Conservation (phyloP, 2,329 filamentous ascomycete species). For the Verticillium zaregamsianum region DNA sequence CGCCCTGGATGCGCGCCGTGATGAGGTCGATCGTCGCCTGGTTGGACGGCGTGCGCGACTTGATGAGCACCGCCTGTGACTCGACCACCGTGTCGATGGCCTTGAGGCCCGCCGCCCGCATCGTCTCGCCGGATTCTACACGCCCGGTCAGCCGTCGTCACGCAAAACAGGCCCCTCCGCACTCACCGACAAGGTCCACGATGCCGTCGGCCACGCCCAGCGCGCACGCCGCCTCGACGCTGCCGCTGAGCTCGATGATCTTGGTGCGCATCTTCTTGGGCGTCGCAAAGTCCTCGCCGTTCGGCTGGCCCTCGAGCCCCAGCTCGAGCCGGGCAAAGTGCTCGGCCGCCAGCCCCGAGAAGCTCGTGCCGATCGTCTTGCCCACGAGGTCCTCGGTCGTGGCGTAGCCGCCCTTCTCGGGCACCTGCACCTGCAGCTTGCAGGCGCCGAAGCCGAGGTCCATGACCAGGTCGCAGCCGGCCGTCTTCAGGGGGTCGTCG, state of each 20-base stretch:
- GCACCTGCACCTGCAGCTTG: slow-evolving; percentile 95
- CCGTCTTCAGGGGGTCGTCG: slow-evolving; percentile 40
- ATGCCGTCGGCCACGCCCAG: slow-evolving; percentile 95
- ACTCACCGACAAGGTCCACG: slow-evolving; percentile 90
- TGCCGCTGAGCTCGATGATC: slow-evolving; percentile 91
- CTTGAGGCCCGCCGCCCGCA: slow-evolving; percentile 91
- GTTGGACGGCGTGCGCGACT: slow-evolving; percentile 80
- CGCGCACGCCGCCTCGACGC: slow-evolving; percentile 94
- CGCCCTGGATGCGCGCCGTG: slow-evolving; percentile 79
- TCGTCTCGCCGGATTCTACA: slow-evolving; percentile 92
- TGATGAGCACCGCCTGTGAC: slow-evolving; percentile 85
- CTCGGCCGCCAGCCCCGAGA: slow-evolving; percentile 75
- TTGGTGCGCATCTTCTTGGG: slow-evolving; percentile 67
- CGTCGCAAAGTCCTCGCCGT: slow-evolving; percentile 26
- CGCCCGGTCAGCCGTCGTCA: background rate
- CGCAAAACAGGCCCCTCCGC: background rate
- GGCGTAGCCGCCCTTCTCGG: slow-evolving; percentile 71
- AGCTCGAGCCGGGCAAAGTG: slow-evolving; percentile 80
- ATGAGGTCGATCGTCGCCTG: slow-evolving; percentile 79
- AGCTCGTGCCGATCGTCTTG: slow-evolving; percentile 93
- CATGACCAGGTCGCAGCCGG: slow-evolving; percentile 78
- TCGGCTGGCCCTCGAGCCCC: slow-evolving; percentile 37
- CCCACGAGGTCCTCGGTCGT: slow-evolving; percentile 77
- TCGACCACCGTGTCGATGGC: slow-evolving; percentile 91
- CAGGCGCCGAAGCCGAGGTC: slow-evolving; percentile 88